Percentiles rank a stretch among this genome's conserved stretches.
phyloP scores from a whole-genome alignment of 148 eudicot species.

The Amaranthus palmeri region DNA sequence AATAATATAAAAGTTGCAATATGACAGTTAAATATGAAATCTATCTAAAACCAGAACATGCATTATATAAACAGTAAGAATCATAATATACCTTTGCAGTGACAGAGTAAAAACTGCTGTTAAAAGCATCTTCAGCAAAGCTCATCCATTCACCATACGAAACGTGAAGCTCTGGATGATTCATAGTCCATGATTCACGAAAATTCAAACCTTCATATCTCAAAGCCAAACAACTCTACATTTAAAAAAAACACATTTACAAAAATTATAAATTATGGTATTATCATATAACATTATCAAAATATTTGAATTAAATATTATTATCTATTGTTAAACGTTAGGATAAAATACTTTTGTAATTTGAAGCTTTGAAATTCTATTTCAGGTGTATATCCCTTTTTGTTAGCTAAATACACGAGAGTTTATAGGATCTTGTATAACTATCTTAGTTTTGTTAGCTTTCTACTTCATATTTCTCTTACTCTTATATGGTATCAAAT shows the following conservation, averaged over 20 bases:
- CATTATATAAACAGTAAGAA: background rate
- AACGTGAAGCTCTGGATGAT: constrained; percentile 44
- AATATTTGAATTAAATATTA: background rate
- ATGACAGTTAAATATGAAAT: background rate
- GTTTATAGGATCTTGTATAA: too few species aligned
- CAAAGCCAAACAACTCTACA: constrained; percentile 81
- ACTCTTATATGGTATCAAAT: too few species aligned
- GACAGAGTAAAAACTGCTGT: constrained; percentile 47
- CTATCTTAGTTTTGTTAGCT: too few species aligned
- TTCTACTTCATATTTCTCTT: too few species aligned
- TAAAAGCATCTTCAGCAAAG: constrained; percentile 62
- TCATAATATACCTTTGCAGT: constrained; percentile 44
- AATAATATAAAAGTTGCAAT: background rate
- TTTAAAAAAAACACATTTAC: background rate
- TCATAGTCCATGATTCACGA: constrained; percentile 41
- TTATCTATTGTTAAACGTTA: background rate
- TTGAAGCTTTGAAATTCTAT: too few species aligned
- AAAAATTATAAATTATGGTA: background rate
- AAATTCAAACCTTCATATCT: constrained; percentile 74
- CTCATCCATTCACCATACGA: constrained; percentile 57
- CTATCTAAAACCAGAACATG: background rate
- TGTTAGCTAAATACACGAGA: too few species aligned
- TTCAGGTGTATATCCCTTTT: too few species aligned
- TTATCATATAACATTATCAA: background rate
- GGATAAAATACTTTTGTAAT: too few species aligned